These are phyloP conservation scores for Fagopyrum esculentum DNA, from an alignment of 148 eudicot genomes.

Conservation along the genomic window DNA sequence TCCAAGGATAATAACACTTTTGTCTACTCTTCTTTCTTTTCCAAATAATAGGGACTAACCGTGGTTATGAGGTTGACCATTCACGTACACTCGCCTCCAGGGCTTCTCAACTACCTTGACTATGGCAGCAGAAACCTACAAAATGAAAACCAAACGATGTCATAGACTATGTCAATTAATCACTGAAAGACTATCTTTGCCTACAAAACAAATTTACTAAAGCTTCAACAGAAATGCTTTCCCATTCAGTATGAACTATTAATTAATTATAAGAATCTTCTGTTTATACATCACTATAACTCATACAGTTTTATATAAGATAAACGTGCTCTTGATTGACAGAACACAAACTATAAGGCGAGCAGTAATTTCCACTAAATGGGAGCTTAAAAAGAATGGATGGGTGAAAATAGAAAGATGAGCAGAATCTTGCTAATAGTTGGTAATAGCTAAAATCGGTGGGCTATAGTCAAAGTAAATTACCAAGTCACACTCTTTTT, in stretches of 20 bases:
- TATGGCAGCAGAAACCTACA: constrained; percentile 72
- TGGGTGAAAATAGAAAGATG: not conserved
- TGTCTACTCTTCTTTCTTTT: not conserved
- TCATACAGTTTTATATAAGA: not conserved
- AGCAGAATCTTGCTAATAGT: not conserved
- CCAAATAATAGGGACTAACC: constrained; percentile 40
- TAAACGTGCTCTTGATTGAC: not conserved
- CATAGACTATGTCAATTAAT: not conserved
- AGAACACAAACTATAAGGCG: not conserved
- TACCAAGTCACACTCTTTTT: not conserved
- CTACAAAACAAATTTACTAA: not conserved
- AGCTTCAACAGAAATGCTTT: not conserved
- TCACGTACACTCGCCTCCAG: constrained; percentile 66
- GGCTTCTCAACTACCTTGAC: constrained; percentile 84
- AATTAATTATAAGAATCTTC: not conserved
- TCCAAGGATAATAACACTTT: not conserved
- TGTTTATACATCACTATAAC: not conserved
- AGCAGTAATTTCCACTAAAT: not conserved
- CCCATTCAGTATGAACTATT: not conserved
- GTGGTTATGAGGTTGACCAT: constrained; percentile 76
- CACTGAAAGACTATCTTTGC: not conserved
- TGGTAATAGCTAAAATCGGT: not conserved
- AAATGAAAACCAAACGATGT: not conserved
- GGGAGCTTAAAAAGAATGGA: not conserved
- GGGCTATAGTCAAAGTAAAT: not conserved